Conservation (phyloP, 768 basidiomycete genomes). For the Phlegmacium glaucopus region DNA sequence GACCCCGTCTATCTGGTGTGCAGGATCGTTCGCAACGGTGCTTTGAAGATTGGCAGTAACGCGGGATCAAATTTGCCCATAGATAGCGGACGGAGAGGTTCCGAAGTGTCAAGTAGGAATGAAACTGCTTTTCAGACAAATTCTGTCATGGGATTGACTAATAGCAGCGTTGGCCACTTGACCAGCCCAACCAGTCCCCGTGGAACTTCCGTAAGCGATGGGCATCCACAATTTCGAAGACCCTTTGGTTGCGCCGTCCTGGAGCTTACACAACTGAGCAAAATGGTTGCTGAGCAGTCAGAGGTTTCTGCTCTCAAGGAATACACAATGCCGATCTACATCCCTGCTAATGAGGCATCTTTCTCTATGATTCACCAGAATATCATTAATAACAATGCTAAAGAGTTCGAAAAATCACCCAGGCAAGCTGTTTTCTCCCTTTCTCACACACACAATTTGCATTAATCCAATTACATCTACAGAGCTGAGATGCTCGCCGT, state of each 20-base stretch:
- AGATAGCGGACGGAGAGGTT: slow-evolving; percentile 48
- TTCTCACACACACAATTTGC: background rate
- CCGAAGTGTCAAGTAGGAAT: slow-evolving; percentile 45
- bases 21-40: slow-evolving; percentile 84
- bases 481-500: slow-evolving; percentile 89
- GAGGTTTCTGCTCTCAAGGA: slow-evolving; percentile 69
- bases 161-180: slow-evolving; percentile 4
- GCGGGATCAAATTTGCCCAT: slow-evolving; percentile 44
- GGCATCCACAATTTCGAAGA: slow-evolving; percentile 59
- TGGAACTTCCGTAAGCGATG: slow-evolving; percentile 27
- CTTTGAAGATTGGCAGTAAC: slow-evolving; percentile 67
- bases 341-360: slow-evolving; percentile 75
- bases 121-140: slow-evolving; percentile 24
- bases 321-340: slow-evolving; percentile 84
- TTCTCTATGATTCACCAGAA: slow-evolving; percentile 97
- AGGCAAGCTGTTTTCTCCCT: slow-evolving; percentile 45
- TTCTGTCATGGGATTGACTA: slow-evolving; percentile 16
- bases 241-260: slow-evolving; percentile 97
- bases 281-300: slow-evolving; percentile 59
- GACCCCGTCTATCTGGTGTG: slow-evolving; percentile 89
- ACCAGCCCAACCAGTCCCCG: slow-evolving; percentile 20
- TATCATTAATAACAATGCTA: slow-evolving; percentile 75
- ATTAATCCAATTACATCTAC: slow-evolving; percentile 6
- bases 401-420: slow-evolving; percentile 79
- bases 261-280: slow-evolving; percentile 73